Evolutionary conservation across 176 grass and related monocot genomes (phyloP).

Genomic region (Carex scoparia): DNA sequence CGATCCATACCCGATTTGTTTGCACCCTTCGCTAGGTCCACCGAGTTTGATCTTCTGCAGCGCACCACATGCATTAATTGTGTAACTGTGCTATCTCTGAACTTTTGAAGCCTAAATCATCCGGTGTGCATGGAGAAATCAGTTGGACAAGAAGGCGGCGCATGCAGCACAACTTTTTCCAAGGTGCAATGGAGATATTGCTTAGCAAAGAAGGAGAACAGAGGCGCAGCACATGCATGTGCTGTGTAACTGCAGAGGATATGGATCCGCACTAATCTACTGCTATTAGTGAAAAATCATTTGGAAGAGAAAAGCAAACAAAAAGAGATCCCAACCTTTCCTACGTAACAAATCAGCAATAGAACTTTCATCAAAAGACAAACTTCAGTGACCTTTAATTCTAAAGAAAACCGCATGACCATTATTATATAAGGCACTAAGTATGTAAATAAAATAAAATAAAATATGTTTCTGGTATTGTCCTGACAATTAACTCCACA

Average conservation of each 20-base stretch:
- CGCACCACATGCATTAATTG: neutral
- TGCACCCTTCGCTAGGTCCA: no score
- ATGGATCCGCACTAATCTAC: neutral
- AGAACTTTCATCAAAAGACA: neutral
- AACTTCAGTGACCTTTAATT: neutral
- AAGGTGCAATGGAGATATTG: neutral
- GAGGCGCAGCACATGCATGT: neutral
- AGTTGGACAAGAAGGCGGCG: neutral
- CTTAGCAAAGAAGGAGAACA: neutral
- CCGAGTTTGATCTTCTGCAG: neutral
- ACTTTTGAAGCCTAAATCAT: neutral
- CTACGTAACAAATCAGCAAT: neutral
- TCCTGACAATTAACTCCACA: neutral
- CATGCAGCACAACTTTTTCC: neutral
- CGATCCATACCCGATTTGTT: no score
- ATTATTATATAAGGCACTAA: neutral
- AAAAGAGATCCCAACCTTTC: neutral
- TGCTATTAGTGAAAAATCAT: neutral
- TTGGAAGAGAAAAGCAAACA: neutral
- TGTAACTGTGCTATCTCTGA: neutral
- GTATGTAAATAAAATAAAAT: neutral
- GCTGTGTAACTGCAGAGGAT: neutral
- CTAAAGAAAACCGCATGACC: neutral
- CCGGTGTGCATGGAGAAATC: neutral
- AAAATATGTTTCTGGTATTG: neutral